Evolutionary conservation across 2,329 filamentous ascomycete genomes (phyloP), one percentile per base, ranked within the genome.

Genomic region (Chaetoscypha palmicola): DNA sequence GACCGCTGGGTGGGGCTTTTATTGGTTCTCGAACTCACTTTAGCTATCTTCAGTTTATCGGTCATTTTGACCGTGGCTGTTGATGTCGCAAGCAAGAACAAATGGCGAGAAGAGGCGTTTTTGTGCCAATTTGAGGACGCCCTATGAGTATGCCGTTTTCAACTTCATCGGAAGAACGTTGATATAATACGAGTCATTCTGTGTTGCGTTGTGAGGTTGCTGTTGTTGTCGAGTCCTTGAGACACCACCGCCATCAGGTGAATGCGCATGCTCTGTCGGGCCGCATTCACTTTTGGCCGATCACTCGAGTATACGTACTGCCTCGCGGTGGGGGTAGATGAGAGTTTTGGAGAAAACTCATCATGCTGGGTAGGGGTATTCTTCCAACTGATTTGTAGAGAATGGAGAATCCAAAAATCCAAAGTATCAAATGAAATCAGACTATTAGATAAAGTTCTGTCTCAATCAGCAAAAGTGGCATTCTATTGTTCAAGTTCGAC

Each of bases 31-130:
- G 28, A 19, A 19, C 19, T 45, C 35, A 66, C 69, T 63, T 70
- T 70, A 52, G 65, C 63, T 47, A 70, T 65, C 52, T 63, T 65
- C 51, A 71, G 67, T 56, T 65, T 69, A 54, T 72, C 69, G 60
- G 54, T 52, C 58, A 61, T 61, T 34, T 42, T 53, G 48, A 24
- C 46, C 39, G 38, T 40, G 43, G 28, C 42, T 40, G 50, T 36
- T 54, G 41, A 47, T 28, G 48, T 45, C 45, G 47, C 39, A 45
- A 41, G 48, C 43, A 7, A 12, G 24, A 12, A 44, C 37, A 44
- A 41, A 45, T 50, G 30, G 45, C 35, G 36, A 28, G 45, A 37
- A 17, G 35, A 43, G 36, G 34, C 19, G 20, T 33, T 48, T 39
- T 49, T 47, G 47, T 52, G 44, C 44, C 47, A 47, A 14, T 22